These are phyloP conservation scores for Glycyrrhiza uralensis DNA, from an alignment of 306 rosid genomes.

Conservation along the genomic window DNA sequence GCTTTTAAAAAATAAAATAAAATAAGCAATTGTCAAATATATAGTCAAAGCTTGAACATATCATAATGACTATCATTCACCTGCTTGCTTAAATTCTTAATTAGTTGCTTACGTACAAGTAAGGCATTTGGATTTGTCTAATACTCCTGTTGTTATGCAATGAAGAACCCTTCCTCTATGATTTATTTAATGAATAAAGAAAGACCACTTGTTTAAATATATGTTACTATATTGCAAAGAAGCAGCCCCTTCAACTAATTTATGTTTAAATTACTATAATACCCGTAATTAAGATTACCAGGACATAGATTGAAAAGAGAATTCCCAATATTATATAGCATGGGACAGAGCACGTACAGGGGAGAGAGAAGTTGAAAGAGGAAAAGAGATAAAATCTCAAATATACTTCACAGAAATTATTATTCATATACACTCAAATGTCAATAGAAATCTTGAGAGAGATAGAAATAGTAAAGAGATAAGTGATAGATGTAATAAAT, in stretches of 20 bases:
- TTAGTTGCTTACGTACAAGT: not conserved
- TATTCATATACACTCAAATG: too few relatives aligned
- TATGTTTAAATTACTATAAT: not conserved
- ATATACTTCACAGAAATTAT: too few relatives aligned
- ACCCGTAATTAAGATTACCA: not conserved
- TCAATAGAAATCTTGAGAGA: too few relatives aligned
- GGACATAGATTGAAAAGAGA: not conserved
- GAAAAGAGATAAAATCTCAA: not conserved
- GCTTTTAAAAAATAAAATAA: not conserved
- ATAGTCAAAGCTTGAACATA: conserved; percentile 7
- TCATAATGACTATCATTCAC: not conserved
- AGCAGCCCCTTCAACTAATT: too few relatives aligned
- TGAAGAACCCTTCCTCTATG: not conserved
- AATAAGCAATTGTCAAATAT: not conserved
- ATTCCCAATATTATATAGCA: not conserved
- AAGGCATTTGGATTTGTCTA: not conserved
- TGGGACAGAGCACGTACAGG: not conserved
- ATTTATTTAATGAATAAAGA: not conserved
- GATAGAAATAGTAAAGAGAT: too few relatives aligned
- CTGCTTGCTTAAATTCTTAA: not conserved
- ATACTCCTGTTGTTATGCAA: not conserved
- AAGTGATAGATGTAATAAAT: too few relatives aligned
- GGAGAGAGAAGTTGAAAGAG: too few relatives aligned
- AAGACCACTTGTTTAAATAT: not conserved
- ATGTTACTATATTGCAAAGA: too few relatives aligned